Evolutionary conservation across 768 basidiomycete species (phyloP).

Genomic region (Melanogaster broomeanus): DNA sequence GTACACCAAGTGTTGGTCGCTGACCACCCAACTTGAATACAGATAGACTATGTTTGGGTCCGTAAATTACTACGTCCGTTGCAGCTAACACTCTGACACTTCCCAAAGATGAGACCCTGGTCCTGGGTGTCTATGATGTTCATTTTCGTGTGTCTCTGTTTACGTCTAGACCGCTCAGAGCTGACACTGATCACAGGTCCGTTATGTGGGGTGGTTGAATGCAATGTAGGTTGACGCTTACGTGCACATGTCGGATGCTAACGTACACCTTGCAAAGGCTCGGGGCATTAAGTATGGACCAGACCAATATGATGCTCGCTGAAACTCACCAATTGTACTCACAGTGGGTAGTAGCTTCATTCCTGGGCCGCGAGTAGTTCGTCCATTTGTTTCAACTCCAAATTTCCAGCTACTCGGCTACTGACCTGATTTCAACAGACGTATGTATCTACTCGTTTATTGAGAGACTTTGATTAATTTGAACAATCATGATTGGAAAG

Average conservation of each 20-base stretch:
- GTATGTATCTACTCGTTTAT: neutral
- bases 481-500: neutral
- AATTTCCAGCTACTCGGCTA: neutral
- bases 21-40: no score
- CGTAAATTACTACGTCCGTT: neutral
- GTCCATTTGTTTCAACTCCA: neutral
- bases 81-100: neutral
- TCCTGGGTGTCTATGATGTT: neutral
- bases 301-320: neutral
- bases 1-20: neutral
- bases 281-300: neutral
- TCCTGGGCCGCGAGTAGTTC: constrained; percentile 6
- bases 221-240: neutral
- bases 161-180: neutral
- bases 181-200: neutral
- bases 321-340: neutral
- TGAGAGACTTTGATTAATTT: neutral
- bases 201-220: no score
- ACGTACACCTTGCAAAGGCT: neutral
- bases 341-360: constrained; percentile 6
- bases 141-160: no score
- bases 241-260: neutral
- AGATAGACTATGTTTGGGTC: constrained; percentile 17
- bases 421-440: neutral
- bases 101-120: neutral